These are phyloP conservation scores for Metarhizium robertsii DNA, from an alignment of 2,329 filamentous ascomycete species.

Conservation along the genomic window DNA sequence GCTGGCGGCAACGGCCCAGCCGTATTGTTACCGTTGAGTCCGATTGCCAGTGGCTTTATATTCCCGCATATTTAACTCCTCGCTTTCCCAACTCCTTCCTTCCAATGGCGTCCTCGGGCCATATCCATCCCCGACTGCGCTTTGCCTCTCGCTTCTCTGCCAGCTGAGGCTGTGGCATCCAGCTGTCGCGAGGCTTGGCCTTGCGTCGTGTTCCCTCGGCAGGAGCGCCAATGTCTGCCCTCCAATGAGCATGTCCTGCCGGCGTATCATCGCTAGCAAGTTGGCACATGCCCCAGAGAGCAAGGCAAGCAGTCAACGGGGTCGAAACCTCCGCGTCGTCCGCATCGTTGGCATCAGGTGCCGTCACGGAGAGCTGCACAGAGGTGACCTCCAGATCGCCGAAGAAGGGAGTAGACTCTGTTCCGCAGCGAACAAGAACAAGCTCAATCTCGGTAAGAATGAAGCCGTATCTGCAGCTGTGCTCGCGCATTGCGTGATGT, in stretches of 20 bases:
- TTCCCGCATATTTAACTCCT: conserved; percentile 46
- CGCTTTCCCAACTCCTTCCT: conserved; percentile 63
- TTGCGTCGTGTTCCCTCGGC: conserved; percentile 64
- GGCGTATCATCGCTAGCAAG: conserved; percentile 50
- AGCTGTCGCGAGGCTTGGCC: conserved; percentile 58
- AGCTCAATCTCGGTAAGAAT: conserved; percentile 95
- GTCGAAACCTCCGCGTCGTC: conserved; percentile 33
- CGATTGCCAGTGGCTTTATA: neutral
- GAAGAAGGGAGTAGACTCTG: conserved; percentile 64
- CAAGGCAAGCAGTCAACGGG: conserved; percentile 60
- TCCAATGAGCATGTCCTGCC: conserved; percentile 51
- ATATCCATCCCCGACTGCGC: conserved; percentile 63
- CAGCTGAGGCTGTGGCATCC: conserved; percentile 66
- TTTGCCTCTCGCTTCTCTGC: conserved; percentile 71
- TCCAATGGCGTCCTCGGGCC: conserved; percentile 64
- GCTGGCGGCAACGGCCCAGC: neutral
- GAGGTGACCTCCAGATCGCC: conserved; percentile 73
- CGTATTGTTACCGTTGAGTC: neutral
- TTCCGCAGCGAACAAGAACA: conserved; percentile 76
- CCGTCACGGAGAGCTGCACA: conserved; percentile 43
- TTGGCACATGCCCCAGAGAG: conserved; percentile 71
- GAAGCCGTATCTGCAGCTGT: conserved; percentile 88
- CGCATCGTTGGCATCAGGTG: conserved; percentile 20
- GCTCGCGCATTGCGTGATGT: conserved; percentile 87
- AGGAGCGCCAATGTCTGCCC: conserved; percentile 63